Conservation (phyloP, 768 basidiomycete species). For the Leucocoprinus sp. region DNA sequence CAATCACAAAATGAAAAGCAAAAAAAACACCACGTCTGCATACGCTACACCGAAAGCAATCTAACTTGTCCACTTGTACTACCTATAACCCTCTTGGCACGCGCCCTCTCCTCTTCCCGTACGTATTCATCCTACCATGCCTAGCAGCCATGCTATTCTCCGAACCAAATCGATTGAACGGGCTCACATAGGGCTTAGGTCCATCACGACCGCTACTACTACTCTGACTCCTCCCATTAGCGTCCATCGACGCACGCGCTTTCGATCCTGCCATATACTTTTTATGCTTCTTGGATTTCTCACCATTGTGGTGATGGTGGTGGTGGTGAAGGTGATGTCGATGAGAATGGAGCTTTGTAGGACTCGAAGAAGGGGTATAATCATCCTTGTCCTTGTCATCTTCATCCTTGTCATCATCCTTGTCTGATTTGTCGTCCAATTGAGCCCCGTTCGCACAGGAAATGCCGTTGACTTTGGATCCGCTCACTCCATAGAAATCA, state of each 20-base stretch:
- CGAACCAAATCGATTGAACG: conserved; percentile 5
- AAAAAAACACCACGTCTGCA: neutral
- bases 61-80: neutral
- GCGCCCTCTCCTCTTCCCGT: conserved; percentile 7
- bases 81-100: conserved; percentile 8
- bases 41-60: neutral
- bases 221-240: neutral
- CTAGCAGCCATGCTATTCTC: conserved; percentile 2
- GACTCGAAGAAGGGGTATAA: neutral
- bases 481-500: conserved; percentile 11
- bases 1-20: neutral
- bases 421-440: neutral
- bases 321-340: neutral
- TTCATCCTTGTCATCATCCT: neutral
- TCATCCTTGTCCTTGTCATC: neutral
- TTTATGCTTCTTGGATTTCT: conserved; percentile 1
- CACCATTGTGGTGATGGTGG: neutral
- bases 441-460: neutral
- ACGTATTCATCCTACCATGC: conserved; percentile 10
- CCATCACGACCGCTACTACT: neutral
- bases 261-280: neutral
- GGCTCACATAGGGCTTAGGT: conserved; percentile 2
- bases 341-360: neutral
- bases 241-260: conserved; percentile 2
- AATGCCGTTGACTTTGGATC: neutral